A percentile compares a stretch with the other conserved stretches of the same genome.
These are phyloP conservation scores for Annona cherimola DNA, from an alignment of 164 flowering plant genomes.

Conservation along the genomic window DNA sequence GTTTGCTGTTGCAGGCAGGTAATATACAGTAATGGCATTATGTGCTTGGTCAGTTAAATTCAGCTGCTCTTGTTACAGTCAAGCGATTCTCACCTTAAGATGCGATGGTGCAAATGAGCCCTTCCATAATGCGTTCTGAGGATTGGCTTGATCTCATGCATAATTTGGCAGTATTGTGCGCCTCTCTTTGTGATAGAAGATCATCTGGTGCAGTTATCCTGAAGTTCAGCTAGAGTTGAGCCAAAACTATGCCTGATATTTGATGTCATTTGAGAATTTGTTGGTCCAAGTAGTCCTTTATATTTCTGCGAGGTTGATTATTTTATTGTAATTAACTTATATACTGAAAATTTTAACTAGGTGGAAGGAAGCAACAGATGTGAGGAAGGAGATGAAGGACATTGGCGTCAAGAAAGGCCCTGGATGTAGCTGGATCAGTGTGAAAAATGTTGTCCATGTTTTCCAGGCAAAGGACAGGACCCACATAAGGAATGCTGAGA, in stretches of 20 bases:
- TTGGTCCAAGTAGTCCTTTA: no score
- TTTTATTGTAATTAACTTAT: background rate
- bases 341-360: constrained; percentile 18
- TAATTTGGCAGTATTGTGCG: background rate
- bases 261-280: no score
- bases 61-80: background rate
- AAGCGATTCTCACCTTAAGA: background rate
- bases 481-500: constrained; percentile 53
- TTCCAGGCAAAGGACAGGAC: constrained; percentile 73
- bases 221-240: background rate
- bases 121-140: background rate
- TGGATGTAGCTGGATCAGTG: constrained; percentile 72
- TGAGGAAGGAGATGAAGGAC: constrained; percentile 67
- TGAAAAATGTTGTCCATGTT: constrained; percentile 49
- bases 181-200: background rate
- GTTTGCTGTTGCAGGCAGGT: constrained; percentile 77
- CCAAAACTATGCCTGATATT: background rate
- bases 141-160: background rate
- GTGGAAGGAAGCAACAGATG: constrained; percentile 74
- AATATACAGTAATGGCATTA: background rate
- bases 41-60: background rate
- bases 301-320: constrained; percentile 1
- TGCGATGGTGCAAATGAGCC: background rate
- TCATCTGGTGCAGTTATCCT: background rate
- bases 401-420: constrained; percentile 67